Evolutionary conservation across 2,329 filamentous ascomycete species (phyloP), one percentile per base, ranked within the genome.

Genomic region (Trichoderma sp.): DNA sequence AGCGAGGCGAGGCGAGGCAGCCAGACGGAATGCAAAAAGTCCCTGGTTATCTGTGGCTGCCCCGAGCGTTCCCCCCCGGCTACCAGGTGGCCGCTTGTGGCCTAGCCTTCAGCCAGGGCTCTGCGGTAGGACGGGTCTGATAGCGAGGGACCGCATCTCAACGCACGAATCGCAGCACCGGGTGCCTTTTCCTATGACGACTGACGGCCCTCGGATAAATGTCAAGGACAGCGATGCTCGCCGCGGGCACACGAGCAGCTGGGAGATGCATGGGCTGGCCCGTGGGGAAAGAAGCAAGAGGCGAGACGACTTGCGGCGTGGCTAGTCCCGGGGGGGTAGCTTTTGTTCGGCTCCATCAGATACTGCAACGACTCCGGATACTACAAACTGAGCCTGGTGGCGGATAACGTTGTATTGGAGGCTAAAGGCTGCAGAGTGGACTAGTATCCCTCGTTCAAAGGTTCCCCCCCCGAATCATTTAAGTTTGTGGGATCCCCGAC

Each of bases 371-470:
- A 34, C 34, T 39, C 34, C 34, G 34, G 34, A 39, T 14, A 39
- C 34, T 14, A 39, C 34, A 39, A 39, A 14, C 34, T 14, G 28
- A n/a, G 19, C 59, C n/a, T 41, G 59, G 60, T 63, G 59, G 56
- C 56, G 56, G 59, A 52, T 48, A 62, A 54, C 48, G 59, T 62
- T 62, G 59, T 50, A 54, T 26, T 60, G 48, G 39, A 52, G 47
- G 52, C 30, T 50, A 43, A 26, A 48, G 58, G 21, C 45, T 51
- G 30, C 30, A 39, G 34, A 51, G 30, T 50, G 59, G 41, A 54
- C 41, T 62, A 41, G 44, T n/a, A 34, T 39, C 34, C 34, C 34
- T 39, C 34, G 12, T 14, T 39, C 34, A 4, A 39, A 39, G 21
- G 10, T 19, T 21, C 52, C 43, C 41, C 41, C 52, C 44, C 43